Evolutionary conservation across 108 stramenopile genomes (phyloP), one percentile per base, ranked within the genome.

Genomic region (Conticribra guillardii): DNA sequence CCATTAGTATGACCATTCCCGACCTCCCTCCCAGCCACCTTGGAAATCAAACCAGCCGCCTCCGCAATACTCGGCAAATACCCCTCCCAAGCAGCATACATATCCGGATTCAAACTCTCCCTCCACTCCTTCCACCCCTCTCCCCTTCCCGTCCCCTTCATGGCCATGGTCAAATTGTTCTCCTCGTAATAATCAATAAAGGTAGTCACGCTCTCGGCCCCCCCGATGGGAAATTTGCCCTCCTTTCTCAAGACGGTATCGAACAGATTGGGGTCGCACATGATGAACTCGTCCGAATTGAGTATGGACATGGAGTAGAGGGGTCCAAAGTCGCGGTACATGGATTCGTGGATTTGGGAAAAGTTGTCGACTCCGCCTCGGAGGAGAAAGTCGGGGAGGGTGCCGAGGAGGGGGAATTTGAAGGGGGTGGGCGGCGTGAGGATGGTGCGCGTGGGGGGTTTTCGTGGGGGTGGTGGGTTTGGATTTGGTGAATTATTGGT

Each of bases 381-480:
- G 0, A 37, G 16, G 8, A 73, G 19, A 29, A 73, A 73, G 30
- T 73, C 71, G 31, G 71, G 71, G 30, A 73, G 62, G 8, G 71
- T 73, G 54, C 71, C 71, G 30, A 73, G 49, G 47, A 73, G 15
- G 18, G 71, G 71, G 41, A 50, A 73, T 64, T 73, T 73, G 45
- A 44, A 61, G 1, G 71, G 62, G 11, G 45, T 44, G 45, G 71
- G 71, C 3, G 71, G 62, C 34, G 61, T 57, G 1, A 15, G 1
- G 28, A 31, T 28, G 19, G 32, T 57, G 5, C 19, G 24, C n/a
- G 47, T 11, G 61, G 47, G 28, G 27, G n/a, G n/a, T 1, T 19
- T 14, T 60, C 11, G 37, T 3, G 41, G 59, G 15, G 61, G 47
- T 49, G 11, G 58, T 23, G 58, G 46, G 46, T n/a, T n/a, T n/a